These are phyloP conservation scores for Chenopodium berlandieri DNA, from an alignment of 148 eudicot genomes.

Conservation along the genomic window DNA sequence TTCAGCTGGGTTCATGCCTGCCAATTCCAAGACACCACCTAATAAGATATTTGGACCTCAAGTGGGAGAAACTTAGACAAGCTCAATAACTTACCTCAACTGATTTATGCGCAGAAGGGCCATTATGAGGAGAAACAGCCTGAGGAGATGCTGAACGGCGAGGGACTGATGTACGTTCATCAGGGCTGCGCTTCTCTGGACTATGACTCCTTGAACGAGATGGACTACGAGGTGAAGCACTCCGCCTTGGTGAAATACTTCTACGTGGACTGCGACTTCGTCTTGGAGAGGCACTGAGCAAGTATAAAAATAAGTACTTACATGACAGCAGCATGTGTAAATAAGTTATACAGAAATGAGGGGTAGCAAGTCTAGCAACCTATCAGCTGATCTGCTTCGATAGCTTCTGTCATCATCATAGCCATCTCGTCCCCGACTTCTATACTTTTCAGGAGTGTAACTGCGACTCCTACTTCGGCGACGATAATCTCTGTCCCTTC, in stretches of 20 bases:
- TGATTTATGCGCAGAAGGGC: conserved; percentile 34
- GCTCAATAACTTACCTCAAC: conserved; percentile 36
- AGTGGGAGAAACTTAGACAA: neutral
- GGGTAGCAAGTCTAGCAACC: conserved; percentile 38
- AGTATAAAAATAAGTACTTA: conserved; percentile 9
- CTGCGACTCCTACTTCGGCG: conserved; percentile 69
- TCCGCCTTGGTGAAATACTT: conserved; percentile 62
- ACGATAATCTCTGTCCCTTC: conserved; percentile 60
- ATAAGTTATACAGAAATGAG: neutral
- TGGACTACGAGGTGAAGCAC: conserved; percentile 39
- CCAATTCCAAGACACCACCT: conserved; percentile 8
- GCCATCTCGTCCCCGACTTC: conserved; percentile 65
- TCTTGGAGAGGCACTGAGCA: conserved; percentile 58
- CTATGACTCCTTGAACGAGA: conserved; percentile 42
- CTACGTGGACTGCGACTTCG: conserved; percentile 61
- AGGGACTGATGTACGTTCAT: conserved; percentile 37
- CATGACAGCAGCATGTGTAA: neutral
- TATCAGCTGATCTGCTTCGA: conserved; percentile 60
- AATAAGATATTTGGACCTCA: conserved; percentile 5
- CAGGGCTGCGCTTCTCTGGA: conserved; percentile 32
- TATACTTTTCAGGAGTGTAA: conserved; percentile 55
- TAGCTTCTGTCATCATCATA: conserved; percentile 61
- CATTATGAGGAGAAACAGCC: conserved; percentile 36
- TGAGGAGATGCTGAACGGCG: conserved; percentile 36
- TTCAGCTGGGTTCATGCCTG: conserved; percentile 33